phyloP scores from a whole-genome alignment of 2,329 filamentous ascomycete species.

The Blumeria graminis region DNA sequence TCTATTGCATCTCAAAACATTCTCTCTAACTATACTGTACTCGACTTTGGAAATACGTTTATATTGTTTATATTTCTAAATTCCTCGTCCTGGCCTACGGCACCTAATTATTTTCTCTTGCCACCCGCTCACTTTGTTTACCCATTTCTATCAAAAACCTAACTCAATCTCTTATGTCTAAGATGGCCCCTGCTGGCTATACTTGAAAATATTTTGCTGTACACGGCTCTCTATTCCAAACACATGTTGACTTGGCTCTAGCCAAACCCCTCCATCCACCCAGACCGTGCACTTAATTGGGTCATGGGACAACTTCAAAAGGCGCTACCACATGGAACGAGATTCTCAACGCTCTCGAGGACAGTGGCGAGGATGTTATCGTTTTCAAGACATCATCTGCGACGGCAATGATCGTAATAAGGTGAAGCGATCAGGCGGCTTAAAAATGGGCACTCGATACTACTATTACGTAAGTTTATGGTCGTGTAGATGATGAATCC shows the following conservation, averaged over 20 bases:
- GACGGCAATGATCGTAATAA: constrained; percentile 35
- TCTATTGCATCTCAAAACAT: too few species aligned
- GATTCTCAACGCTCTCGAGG: constrained; percentile 50
- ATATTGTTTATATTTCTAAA: too few species aligned
- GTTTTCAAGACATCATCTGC: constrained; percentile 64
- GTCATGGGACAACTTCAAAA: constrained; percentile 86
- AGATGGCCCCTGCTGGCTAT: constrained; percentile 5
- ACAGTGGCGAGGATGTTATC: constrained; percentile 72
- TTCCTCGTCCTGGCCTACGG: too few species aligned
- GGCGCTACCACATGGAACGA: constrained; percentile 55
- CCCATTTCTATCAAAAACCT: not conserved
- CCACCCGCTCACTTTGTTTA: too few species aligned
- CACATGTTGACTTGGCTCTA: constrained; percentile 14
- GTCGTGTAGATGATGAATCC: constrained; percentile 13
- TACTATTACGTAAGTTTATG: constrained; percentile 65
- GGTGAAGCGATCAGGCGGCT: constrained; percentile 44
- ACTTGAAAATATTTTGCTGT: not conserved
- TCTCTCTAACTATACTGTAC: too few species aligned
- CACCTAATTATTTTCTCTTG: too few species aligned
- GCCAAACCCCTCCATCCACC: constrained; percentile 34
- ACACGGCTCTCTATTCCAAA: not conserved
- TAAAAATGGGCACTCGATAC: constrained; percentile 83
- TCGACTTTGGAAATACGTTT: too few species aligned
- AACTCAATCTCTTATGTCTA: not conserved
- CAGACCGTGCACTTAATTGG: constrained; percentile 59